Base-by-base conservation (phyloP, 805 yeast genomes). In the Cyberlindnera xishuangbannaensis region DNA sequence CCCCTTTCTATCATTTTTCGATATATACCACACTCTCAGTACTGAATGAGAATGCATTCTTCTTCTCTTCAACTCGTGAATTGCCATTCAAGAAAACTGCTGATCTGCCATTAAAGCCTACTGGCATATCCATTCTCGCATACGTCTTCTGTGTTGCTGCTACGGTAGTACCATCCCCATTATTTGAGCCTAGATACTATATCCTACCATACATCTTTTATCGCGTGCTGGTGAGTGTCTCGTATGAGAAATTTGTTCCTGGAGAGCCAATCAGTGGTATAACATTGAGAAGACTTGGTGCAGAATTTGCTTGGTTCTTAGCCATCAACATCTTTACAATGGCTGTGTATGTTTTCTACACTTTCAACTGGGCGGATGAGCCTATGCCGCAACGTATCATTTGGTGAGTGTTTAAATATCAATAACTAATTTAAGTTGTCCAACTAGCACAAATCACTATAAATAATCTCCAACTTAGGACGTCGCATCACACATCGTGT, bases 141-240 rank as follows among this genome's bases (percentile, higher is more conserved):
- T 77, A 68, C 39, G 34, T 76, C 2, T 56, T 59, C 0, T 78
- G 87, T 27, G 64, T 74, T 0, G 47, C 67, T 1, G 55, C 75
- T 6, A 81, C 92, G 0, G 64, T 92, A 15, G 72, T 83, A 0
- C 96, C 97, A 15, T 79, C 96, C 0, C 98, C 97, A 5, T 64
- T 92, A 43, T 78, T 92, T 50, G 98, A 92, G 58, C 95, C 97
- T 30, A 72, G 98, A 37, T 92, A 92, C 55, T 92, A 81, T 56
- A 83, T 90, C 30, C 48, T 86, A 5, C 97, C 97, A 4, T 77
- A 73, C 51, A 54, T 83, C 10, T 56, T 87, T 25, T 86, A 88
- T 76, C 71, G 97, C 46, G 33, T 84, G 3, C 68, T 75, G 37
- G 56, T 69, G 12, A 57, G 59, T 10, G 73, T 76, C 13, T 57